Conservation (phyloP, 1,284 basidiomycete genomes). For the Malassezia arunalokei region DNA sequence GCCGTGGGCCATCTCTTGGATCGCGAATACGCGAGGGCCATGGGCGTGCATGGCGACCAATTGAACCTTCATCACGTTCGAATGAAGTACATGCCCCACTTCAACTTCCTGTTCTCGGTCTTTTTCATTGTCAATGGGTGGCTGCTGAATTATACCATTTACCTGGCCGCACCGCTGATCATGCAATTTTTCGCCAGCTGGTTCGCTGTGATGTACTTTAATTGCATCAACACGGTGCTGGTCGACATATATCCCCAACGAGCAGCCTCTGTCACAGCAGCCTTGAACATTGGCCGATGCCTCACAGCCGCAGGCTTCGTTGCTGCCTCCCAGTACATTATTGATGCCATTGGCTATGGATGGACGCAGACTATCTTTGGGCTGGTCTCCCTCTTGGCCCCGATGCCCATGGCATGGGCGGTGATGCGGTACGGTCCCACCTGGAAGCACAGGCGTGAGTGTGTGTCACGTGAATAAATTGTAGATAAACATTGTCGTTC, state of each 20-base stretch:
- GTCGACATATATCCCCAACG: constrained; percentile 7
- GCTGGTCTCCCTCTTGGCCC: not conserved
- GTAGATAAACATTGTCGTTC: too few relatives aligned
- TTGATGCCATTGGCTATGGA: constrained; percentile 11
- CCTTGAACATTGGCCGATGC: constrained; percentile 15
- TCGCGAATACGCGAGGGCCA: constrained; percentile 6
- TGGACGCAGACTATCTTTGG: constrained; percentile 11
- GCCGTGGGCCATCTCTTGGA: constrained; percentile 14
- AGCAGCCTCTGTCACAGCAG: constrained; percentile 14
- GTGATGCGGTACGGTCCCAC: not conserved
- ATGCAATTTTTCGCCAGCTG: constrained; percentile 13
- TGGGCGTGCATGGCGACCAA: not conserved
- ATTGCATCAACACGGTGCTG: constrained; percentile 9
- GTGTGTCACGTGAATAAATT: too few relatives aligned
- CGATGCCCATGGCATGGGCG: not conserved
- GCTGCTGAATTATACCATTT: constrained; percentile 2
- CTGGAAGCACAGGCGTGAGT: not conserved
- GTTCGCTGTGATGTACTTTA: constrained; percentile 4
- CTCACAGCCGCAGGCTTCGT: constrained; percentile 7
- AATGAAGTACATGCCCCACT: not conserved
- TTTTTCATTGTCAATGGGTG: constrained; percentile 9
- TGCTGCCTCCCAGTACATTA: constrained; percentile 6
- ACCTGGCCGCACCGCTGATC: constrained; percentile 11
- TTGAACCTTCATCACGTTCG: constrained; percentile 7
- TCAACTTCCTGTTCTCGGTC: not conserved